Base-by-base conservation (phyloP, 352 stramenopile species). In the Phytophthora pistaciae region DNA sequence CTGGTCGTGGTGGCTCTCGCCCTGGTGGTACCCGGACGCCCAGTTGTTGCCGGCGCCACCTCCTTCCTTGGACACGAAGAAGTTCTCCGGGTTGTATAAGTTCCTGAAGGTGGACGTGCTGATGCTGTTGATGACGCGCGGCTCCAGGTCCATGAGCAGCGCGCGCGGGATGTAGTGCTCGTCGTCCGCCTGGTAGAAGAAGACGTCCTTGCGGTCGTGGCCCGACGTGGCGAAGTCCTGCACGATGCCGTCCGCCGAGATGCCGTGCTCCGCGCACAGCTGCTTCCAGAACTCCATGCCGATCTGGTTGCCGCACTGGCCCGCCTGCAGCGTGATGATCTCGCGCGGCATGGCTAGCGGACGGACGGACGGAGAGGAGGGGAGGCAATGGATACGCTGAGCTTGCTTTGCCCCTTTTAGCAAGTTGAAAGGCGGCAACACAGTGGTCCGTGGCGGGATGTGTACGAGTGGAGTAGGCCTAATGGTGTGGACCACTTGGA, bases 221-320 rank as follows among this genome's bases (percentile, higher is more conserved):
- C 92, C 94, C 25, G 94, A 80, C 48, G 90, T 93, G 33, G 92
- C 95, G 61, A 95, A 98, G 60, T 99, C 96, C 75, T 98, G 85
- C 38, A 99, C 89, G 36, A 99, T 98, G 21, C 98, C 98, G 75
- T 99, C 97, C 1, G 95, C 91, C 18, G 88, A 94, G 76, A 99
- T 99, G 49, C 98, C 98, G 82, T 99, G 98, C 84, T 99, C 98
- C 13, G 96, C 86, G 74, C 97, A 99, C 29, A 99, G 88, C 80
- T 99, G 96, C 78, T 99, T 99, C 98, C 98, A 99, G 84, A 99
- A 99, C 87, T 99, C 98, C 75, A 94, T 98, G 16, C 98, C 98
- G 65, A 99, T 98, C 88, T 99, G 98, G 83, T 99, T 99, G 70
- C 98, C 98, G 81, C 98, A 99, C 86, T 99, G 98, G 33, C 98